These are phyloP conservation scores for Massospora cicadina DNA, from an alignment of 371 early-diverging fungal species.

Conservation along the genomic window DNA sequence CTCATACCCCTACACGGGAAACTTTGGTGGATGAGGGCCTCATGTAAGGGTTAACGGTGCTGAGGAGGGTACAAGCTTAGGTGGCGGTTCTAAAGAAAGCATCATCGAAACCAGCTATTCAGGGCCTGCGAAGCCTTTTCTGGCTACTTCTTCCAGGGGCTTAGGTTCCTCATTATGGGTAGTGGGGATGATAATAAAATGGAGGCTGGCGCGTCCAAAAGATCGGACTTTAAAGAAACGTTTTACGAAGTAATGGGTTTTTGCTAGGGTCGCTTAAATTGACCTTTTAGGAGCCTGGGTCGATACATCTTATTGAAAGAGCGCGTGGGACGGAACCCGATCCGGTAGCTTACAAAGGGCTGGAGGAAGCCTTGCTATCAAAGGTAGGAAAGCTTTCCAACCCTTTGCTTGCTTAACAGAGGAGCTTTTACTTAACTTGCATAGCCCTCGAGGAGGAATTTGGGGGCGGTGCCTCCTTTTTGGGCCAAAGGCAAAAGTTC, in stretches of 20 bases:
- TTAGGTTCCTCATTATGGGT: too few species aligned
- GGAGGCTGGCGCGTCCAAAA: too few species aligned
- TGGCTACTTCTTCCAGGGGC: background rate
- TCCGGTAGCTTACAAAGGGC: background rate
- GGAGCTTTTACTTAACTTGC: background rate
- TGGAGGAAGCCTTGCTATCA: background rate
- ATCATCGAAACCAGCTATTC: background rate
- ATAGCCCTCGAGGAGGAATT: background rate
- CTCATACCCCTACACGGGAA: background rate
- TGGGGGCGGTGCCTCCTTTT: background rate
- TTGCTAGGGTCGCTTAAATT: background rate
- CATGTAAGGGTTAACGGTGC: background rate
- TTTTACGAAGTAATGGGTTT: background rate
- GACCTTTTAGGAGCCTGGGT: background rate
- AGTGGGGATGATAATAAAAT: too few species aligned
- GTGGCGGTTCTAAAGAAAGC: background rate
- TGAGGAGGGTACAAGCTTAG: background rate
- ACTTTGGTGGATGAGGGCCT: background rate
- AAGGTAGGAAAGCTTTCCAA: background rate
- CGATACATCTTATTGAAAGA: background rate
- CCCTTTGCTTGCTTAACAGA: background rate
- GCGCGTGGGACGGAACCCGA: background rate
- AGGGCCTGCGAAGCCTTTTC: background rate
- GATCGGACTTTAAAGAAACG: too few species aligned
- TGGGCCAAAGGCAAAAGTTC: conserved; percentile 2